Conservation (phyloP, 2,329 filamentous ascomycete species). For the Colletotrichum theobromicola region DNA sequence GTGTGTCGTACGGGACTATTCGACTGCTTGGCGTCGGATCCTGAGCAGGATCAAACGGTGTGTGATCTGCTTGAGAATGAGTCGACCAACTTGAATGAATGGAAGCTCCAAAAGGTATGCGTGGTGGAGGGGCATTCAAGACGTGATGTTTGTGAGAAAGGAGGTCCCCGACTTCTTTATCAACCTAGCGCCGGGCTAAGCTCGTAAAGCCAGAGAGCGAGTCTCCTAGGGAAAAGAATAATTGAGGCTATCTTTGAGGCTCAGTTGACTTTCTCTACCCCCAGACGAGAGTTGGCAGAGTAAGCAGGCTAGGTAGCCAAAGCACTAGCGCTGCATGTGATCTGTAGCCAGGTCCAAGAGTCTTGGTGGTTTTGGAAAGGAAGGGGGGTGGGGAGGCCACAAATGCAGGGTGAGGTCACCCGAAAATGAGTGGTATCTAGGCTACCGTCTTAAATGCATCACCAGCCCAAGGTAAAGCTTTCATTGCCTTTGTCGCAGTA, state of each 20-base stretch:
- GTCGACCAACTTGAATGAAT: neutral
- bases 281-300: neutral
- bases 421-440: neutral
- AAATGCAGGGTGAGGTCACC: neutral
- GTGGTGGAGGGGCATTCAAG: neutral
- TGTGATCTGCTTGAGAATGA: neutral
- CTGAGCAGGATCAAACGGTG: neutral
- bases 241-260: neutral
- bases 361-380: neutral
- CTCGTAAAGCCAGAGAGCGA: neutral
- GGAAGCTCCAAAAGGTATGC: no score
- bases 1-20: neutral
- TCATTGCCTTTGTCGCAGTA: neutral
- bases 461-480: neutral
- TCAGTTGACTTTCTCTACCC: neutral
- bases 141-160: neutral
- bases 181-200: neutral
- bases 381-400: neutral
- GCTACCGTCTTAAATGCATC: no score
- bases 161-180: neutral
- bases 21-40: neutral
- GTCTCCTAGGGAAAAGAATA: neutral
- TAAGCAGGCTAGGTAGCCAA: neutral
- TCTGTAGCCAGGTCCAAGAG: neutral
- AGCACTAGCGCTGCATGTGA: neutral